phyloP scores from a whole-genome alignment of 306 rosid genomes.

The Lithocarpus polystachyus region DNA sequence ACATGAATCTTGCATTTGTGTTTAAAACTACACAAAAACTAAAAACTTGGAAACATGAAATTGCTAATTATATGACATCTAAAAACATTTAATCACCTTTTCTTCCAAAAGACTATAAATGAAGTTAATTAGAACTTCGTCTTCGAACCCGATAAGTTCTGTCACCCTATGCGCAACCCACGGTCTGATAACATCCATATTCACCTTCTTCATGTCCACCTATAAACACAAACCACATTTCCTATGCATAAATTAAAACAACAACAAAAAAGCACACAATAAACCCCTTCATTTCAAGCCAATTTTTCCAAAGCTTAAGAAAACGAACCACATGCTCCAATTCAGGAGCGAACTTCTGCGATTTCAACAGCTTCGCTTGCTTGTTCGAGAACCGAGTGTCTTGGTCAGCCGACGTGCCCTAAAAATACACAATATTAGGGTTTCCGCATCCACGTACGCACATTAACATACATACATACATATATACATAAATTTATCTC shows the following conservation, averaged over 20 bases:
- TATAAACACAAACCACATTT: constrained; percentile 40
- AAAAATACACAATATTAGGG: constrained; percentile 19
- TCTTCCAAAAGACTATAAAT: constrained; percentile 88
- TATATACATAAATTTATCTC: no score
- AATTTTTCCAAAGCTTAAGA: background rate
- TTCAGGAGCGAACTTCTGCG: constrained; percentile 96
- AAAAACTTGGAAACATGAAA: background rate
- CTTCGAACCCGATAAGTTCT: constrained; percentile 94
- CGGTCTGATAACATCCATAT: constrained; percentile 83
- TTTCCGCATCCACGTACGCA: background rate
- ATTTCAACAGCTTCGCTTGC: constrained; percentile 90
- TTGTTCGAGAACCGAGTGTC: constrained; percentile 97
- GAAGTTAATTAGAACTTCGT: constrained; percentile 96
- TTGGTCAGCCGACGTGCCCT: constrained; percentile 98
- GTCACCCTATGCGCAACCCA: constrained; percentile 92
- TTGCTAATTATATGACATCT: background rate
- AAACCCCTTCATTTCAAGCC: background rate
- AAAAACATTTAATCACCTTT: constrained; percentile 53
- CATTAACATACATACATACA: background rate
- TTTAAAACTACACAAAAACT: background rate
- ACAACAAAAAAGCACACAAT: background rate
- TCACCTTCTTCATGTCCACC: constrained; percentile 92
- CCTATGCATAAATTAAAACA: constrained; percentile 10
- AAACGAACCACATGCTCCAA: constrained; percentile 84
- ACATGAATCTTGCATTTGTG: background rate